Base-by-base conservation (phyloP, 1,284 basidiomycete species). In the Moniliophthora roreri region DNA sequence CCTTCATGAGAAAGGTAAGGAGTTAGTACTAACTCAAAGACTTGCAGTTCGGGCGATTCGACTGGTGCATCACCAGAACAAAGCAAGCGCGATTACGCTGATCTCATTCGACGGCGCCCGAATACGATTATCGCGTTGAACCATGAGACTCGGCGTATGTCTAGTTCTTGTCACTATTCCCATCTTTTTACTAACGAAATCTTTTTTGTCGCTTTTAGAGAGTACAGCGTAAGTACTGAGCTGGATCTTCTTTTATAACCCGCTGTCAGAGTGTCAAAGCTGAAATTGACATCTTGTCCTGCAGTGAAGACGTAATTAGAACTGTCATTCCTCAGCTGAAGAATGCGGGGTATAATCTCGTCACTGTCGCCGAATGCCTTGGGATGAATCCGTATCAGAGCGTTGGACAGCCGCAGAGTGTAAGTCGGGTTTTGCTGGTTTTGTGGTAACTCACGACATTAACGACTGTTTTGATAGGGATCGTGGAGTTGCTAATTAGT, bases 341-440 rank as follows among this genome's bases (percentile, higher is more conserved):
- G 44, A 51, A 35, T 16, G 60, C 58, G n/a, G 66, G 66, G 10
- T 64, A 64, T 58, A 57, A 64, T 16, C 67, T 80, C 28, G 77
- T 76, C 35, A 76, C 76, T 5, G 57, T 79, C 5, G 72, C 76
- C 4, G 71, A 78, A 52, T 79, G 78, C 56, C 61, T 79, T 2
- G 76, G 73, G 6, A 58, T 60, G 36, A 51, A 61, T 1, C 64
- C 75, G 1, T 77, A 77, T 58, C 66, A 72, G 48, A 68, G 58
- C 23, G 60, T 70, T 5, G 60, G 60, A 10, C 47, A 53, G 32
- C 36, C 40, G 11, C 60, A 56, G 26, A 62, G 65, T 52, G 69
- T 71, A 50, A 50, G 68, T 63, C 42, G 21, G n/a, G n/a, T n/a
- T n/a, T n/a, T n/a, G n/a, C n/a, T n/a, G n/a, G n/a, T n/a, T n/a